These are phyloP conservation scores for Diplocarpon mali DNA, from an alignment of 2,329 filamentous ascomycete species.

Conservation along the genomic window DNA sequence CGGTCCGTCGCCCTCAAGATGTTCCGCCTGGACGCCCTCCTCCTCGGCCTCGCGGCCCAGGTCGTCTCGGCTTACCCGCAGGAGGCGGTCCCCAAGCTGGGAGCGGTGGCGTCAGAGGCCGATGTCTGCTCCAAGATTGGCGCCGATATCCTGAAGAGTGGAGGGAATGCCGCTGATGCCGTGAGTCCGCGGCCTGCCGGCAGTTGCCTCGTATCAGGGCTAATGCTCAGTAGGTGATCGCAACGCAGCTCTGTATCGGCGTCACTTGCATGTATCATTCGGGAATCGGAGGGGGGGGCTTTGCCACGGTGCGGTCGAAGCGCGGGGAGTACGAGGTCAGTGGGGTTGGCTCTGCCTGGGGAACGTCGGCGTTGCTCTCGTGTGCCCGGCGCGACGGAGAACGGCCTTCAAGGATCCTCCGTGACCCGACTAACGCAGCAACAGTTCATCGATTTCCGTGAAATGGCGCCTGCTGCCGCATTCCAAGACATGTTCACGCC, in stretches of 20 bases:
- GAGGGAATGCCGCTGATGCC: conserved; percentile 47
- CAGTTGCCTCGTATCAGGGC: neutral
- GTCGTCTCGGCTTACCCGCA: neutral
- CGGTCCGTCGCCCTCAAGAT: conserved; percentile 1
- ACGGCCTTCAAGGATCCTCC: neutral
- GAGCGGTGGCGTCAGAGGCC: conserved; percentile 62
- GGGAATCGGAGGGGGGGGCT: conserved; percentile 57
- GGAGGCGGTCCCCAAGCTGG: conserved; percentile 24
- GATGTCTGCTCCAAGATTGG: conserved; percentile 59
- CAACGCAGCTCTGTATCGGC: conserved; percentile 42
- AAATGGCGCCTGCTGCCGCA: conserved; percentile 53
- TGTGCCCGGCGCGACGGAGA: too few species aligned
- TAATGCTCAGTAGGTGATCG: conserved; percentile 33
- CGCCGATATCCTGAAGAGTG: conserved; percentile 46
- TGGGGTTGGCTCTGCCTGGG: neutral
- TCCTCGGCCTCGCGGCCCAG: conserved; percentile 3
- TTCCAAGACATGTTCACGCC: conserved; percentile 53
- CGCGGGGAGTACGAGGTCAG: conserved; percentile 46
- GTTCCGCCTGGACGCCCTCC: neutral
- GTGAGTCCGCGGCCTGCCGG: conserved; percentile 17
- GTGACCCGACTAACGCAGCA: neutral
- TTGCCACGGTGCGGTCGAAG: conserved; percentile 47
- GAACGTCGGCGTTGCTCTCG: too few species aligned
- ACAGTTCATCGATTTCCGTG: conserved; percentile 53
- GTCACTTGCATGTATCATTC: conserved; percentile 43